Percentiles rank a stretch among this genome's conserved stretches.
phyloP scores from a whole-genome alignment of 2,329 filamentous ascomycete genomes.

The Calonectria ilicicola region DNA sequence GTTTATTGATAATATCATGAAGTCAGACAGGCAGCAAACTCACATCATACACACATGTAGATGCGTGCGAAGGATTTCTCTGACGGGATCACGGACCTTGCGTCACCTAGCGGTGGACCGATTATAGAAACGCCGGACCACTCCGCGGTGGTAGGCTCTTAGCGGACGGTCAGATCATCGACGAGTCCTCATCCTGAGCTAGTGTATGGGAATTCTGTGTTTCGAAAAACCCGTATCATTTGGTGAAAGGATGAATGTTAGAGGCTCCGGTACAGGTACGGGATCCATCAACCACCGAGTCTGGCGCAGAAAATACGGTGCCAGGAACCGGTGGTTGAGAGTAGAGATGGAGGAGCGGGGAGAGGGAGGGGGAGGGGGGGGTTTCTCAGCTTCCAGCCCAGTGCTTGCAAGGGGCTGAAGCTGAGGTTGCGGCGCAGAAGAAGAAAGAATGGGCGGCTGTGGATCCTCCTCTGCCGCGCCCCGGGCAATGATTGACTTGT shows the following conservation, averaged over 20 bases:
- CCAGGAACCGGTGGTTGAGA: conserved; percentile 6
- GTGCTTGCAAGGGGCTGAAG: conserved; percentile 1
- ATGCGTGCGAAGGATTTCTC: conserved; percentile 2
- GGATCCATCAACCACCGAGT: neutral
- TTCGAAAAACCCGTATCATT: conserved; percentile 20
- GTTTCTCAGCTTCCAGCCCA: neutral
- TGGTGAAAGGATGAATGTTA: conserved; percentile 31
- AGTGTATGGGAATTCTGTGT: conserved; percentile 30
- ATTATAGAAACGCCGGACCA: conserved; percentile 39
- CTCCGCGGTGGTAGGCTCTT: conserved; percentile 24
- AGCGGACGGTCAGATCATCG: conserved; percentile 23
- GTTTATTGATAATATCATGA: conserved; percentile 4
- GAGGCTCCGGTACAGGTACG: conserved; percentile 20
- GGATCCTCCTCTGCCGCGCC: neutral
- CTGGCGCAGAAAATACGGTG: neutral
- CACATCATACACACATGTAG: neutral
- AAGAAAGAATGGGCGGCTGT: neutral
- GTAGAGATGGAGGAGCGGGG: neutral
- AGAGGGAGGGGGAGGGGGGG: neutral
- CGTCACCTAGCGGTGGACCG: conserved; percentile 22
- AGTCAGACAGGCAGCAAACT: neutral
- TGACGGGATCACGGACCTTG: conserved; percentile 12
- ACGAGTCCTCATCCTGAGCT: conserved; percentile 11
- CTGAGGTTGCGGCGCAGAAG: neutral
- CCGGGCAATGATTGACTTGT: neutral